These are phyloP conservation scores for Exophiala calicioides DNA, from an alignment of 2,329 filamentous ascomycete genomes.

Conservation along the genomic window DNA sequence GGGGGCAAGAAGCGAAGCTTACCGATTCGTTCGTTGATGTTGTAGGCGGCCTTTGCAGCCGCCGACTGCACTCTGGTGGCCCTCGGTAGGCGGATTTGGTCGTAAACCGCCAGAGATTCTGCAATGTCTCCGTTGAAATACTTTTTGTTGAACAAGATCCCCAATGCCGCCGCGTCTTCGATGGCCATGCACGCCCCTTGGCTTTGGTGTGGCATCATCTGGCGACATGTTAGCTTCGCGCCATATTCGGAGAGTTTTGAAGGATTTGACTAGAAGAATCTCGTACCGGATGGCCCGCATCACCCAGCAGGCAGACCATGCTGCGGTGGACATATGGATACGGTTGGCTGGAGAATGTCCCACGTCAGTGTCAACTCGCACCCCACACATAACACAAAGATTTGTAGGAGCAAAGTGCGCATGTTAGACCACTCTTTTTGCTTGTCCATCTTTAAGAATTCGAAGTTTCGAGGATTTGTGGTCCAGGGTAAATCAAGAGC, in stretches of 20 bases:
- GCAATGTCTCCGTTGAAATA: constrained; percentile 28
- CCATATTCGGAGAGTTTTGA: neutral
- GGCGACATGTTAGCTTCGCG: neutral
- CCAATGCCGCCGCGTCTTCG: constrained; percentile 64
- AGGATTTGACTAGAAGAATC: neutral
- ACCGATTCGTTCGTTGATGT: constrained; percentile 66
- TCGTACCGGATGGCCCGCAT: constrained; percentile 64
- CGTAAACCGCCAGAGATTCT: constrained; percentile 34
- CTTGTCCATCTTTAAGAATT: no score
- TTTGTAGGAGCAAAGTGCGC: no score
- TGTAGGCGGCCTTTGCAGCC: constrained; percentile 59
- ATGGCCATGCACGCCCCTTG: constrained; percentile 71
- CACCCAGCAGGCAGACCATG: constrained; percentile 61
- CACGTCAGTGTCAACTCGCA: no score
- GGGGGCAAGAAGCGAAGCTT: constrained; percentile 17
- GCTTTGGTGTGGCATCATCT: constrained; percentile 69
- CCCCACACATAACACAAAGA: no score
- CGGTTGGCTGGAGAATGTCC: constrained; percentile 50
- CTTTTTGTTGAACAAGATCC: constrained; percentile 55
- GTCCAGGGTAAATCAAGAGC: neutral
- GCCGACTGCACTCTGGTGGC: constrained; percentile 50
- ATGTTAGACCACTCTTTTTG: no score
- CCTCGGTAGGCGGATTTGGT: constrained; percentile 34
- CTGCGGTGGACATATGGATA: constrained; percentile 60
- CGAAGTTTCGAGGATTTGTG: no score